Conservation (phyloP, 2,329 filamentous ascomycete genomes). For the Monosporascus ibericus region DNA sequence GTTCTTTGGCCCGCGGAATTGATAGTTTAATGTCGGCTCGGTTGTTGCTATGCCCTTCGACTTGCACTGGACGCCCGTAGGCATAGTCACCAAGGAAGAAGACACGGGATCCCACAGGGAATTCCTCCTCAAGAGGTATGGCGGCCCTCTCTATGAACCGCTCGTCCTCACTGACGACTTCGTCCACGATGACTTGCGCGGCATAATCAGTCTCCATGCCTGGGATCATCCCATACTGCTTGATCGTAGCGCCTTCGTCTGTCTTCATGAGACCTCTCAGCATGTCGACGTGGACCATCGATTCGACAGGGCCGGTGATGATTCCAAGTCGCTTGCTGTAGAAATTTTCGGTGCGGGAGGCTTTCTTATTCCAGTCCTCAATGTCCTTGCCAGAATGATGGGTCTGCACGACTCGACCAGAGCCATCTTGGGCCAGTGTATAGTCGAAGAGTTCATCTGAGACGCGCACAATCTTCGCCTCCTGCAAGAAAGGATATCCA, state of each 20-base stretch:
- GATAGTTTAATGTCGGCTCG: slow-evolving; percentile 78
- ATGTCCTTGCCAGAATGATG: slow-evolving; percentile 74
- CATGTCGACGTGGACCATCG: slow-evolving; percentile 87
- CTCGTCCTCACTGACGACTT: slow-evolving; percentile 83
- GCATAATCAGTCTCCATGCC: slow-evolving; percentile 87
- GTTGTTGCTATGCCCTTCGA: slow-evolving; percentile 66
- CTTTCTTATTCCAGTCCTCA: slow-evolving; percentile 77
- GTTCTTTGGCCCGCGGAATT: slow-evolving; percentile 64
- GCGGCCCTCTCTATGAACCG: slow-evolving; percentile 88
- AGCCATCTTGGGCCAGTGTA: slow-evolving; percentile 58
- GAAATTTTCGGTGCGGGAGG: slow-evolving; percentile 73
- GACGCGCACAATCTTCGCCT: slow-evolving; percentile 82
- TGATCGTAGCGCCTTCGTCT: slow-evolving; percentile 82
- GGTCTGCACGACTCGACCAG: slow-evolving; percentile 54
- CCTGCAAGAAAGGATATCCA: slow-evolving; percentile 91
- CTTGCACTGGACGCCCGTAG: slow-evolving; percentile 83
- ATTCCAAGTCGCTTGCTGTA: slow-evolving; percentile 91
- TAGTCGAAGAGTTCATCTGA: slow-evolving; percentile 95
- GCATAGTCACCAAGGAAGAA: slow-evolving; percentile 95
- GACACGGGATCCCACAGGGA: slow-evolving; percentile 71
- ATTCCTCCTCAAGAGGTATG: slow-evolving; percentile 86
- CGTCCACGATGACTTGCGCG: slow-evolving; percentile 83
- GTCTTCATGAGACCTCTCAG: slow-evolving; percentile 87
- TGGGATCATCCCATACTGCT: slow-evolving; percentile 82
- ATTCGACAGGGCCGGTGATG: slow-evolving; percentile 79